Evolutionary conservation across 2,329 filamentous ascomycete species (phyloP).

Genomic region (Alternaria dauci): DNA sequence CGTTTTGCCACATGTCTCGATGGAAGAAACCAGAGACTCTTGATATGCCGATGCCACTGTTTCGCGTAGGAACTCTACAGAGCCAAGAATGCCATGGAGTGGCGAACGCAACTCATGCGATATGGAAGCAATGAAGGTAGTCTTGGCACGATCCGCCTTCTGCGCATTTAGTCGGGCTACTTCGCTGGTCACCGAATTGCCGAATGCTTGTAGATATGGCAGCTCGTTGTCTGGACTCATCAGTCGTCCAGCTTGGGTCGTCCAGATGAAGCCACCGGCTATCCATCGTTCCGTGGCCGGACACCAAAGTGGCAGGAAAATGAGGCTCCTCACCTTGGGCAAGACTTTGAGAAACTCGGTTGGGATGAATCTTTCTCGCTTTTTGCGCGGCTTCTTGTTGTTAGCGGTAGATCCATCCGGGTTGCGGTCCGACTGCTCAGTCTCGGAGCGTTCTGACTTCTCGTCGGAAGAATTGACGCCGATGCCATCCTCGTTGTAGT

Average conservation of each 20-base stretch:
- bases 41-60: slow-evolving; percentile 46
- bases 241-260: slow-evolving; percentile 38
- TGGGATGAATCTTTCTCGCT: slow-evolving; percentile 43
- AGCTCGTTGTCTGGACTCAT: slow-evolving; percentile 46
- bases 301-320: slow-evolving; percentile 51
- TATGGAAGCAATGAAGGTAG: slow-evolving; percentile 54
- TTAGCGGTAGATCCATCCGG: slow-evolving; percentile 16
- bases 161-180: slow-evolving; percentile 42
- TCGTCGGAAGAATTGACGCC: slow-evolving; percentile 46
- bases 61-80: slow-evolving; percentile 45
- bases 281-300: slow-evolving; percentile 45
- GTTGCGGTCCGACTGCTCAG: slow-evolving; percentile 40
- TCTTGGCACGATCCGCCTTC: slow-evolving; percentile 48
- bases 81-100: slow-evolving; percentile 67
- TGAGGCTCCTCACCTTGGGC: slow-evolving; percentile 46
- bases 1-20: slow-evolving; percentile 50
- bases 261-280: slow-evolving; percentile 47
- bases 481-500: slow-evolving; percentile 44
- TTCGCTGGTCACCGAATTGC: slow-evolving; percentile 46
- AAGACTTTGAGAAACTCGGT: slow-evolving; percentile 44
- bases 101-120: slow-evolving; percentile 63
- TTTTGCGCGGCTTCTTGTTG: slow-evolving; percentile 28
- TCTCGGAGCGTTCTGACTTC: slow-evolving; percentile 40
- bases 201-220: slow-evolving; percentile 46
- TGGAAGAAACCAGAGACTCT: slow-evolving; percentile 51